Conservation (phyloP, 2,329 filamentous ascomycete species). For the Pseudogymnoascus sp. region DNA sequence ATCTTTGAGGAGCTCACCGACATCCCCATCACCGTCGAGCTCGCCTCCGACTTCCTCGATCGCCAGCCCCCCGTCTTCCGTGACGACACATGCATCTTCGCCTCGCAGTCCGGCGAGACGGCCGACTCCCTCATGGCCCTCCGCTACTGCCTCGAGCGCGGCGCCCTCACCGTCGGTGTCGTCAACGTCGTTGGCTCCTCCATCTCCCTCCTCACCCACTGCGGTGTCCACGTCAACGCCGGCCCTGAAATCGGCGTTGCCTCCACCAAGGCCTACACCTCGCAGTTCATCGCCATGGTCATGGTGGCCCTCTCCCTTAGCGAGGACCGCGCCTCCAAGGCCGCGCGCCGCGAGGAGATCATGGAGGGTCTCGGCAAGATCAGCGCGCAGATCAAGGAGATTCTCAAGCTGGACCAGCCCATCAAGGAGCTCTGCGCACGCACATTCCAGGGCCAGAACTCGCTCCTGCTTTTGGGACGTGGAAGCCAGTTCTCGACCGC, state of each 20-base stretch:
- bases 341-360: constrained; percentile 84
- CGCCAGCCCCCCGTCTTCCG: constrained; percentile 96
- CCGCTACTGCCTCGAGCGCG: constrained; percentile 95
- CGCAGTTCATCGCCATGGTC: constrained; percentile 98
- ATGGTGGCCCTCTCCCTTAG: constrained; percentile 97
- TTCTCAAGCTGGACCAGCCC: constrained; percentile 80
- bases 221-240: constrained; percentile 98
- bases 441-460: constrained; percentile 96
- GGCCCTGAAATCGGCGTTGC: constrained; percentile 98
- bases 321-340: constrained; percentile 94
- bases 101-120: constrained; percentile 97
- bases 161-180: constrained; percentile 92
- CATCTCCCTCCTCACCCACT: constrained; percentile 97
- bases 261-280: constrained; percentile 98
- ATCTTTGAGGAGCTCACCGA: constrained; percentile 97
- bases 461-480: constrained; percentile 82
- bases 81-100: constrained; percentile 97
- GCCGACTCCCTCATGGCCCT: constrained; percentile 96
- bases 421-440: constrained; percentile 93
- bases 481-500: constrained; percentile 96
- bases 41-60: constrained; percentile 97
- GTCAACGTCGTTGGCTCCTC: constrained; percentile 98
- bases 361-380: constrained; percentile 86
- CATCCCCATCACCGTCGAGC: constrained; percentile 92
- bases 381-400: constrained; percentile 84